Base-by-base conservation (phyloP, 805 yeast species). In the Lachancea nothofagi region DNA sequence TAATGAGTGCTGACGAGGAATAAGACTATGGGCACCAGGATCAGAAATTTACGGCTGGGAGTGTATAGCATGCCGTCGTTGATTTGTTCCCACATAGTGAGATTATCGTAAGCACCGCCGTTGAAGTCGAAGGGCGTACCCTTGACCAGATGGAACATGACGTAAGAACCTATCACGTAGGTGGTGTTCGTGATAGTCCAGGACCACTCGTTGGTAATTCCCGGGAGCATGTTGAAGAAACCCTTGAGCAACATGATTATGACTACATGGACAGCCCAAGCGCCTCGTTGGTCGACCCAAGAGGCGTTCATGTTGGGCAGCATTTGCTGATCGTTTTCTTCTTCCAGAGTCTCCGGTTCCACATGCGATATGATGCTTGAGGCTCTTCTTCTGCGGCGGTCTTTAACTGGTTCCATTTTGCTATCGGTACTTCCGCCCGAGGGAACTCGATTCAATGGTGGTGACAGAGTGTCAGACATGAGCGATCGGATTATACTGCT, bases 61-160 rank as follows among this genome's bases (percentile, higher is more conserved):
- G 98, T 93, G 61, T 89, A 90, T 62, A 88, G 95, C 57, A 88
- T 97, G 43, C 97, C 98, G 54, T 89, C 80, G 61, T 85, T 94
- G 27, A 70, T 81, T 64, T 90, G 98, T 64, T 90, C 98, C 98
- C 98, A 90, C 97, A 90, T 87, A 17, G 96, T 93, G 50, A 90
- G 71, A 55, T 86, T 81, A 59, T 90, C 98, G 64, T 83, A 93
- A 0, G 97, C 97, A 30, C 98, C 98, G 29, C 84, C 81, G 58
- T 89, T 93, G 68, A 90, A 89, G 53, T 93, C 98, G 59, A 90
- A 93, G 0, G 98, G 98, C 2, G 95, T 88, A 27, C 98, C 98
- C 55, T 90, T 93, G 32, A 93, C 86, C 60, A 85, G 82, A 62
- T 90, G 98, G 61, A 90, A 93, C 97, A 90, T 93, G 46, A 90